Evolutionary conservation across 192 early-diverging fungal genomes (phyloP).

Genomic region (Diversispora eburnea): DNA sequence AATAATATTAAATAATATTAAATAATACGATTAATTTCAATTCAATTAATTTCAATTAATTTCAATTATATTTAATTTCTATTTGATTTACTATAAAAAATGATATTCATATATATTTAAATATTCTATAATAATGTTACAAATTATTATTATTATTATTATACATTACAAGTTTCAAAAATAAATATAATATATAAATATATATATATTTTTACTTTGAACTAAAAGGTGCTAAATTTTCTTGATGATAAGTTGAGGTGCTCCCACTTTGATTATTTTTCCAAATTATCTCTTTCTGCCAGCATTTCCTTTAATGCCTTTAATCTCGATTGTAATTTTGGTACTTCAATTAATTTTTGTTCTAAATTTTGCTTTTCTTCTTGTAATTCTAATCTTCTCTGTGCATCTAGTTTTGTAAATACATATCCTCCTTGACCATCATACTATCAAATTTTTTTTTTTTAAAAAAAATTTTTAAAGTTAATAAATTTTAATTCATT

Average conservation of each 20-base stretch:
- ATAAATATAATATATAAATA: too few relatives aligned
- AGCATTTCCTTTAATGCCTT: slow-evolving; percentile 56
- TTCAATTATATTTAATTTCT: too few relatives aligned
- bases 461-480: not conserved
- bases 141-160: not conserved
- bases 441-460: slow-evolving; percentile 81
- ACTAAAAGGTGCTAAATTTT: slow-evolving; percentile 10
- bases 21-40: too few relatives aligned
- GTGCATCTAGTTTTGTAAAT: slow-evolving; percentile 86
- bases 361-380: slow-evolving; percentile 87
- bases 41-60: too few relatives aligned
- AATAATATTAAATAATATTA: too few relatives aligned
- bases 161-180: too few relatives aligned
- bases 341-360: slow-evolving; percentile 71
- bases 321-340: slow-evolving; percentile 70
- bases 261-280: slow-evolving; percentile 6
- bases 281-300: slow-evolving; percentile 35
- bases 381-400: slow-evolving; percentile 79
- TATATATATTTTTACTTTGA: too few relatives aligned
- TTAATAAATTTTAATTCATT: not conserved
- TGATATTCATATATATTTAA: too few relatives aligned
- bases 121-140: too few relatives aligned
- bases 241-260: slow-evolving; percentile 1
- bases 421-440: slow-evolving; percentile 96
- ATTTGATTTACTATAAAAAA: too few relatives aligned